Evolutionary conservation across 139 green algal species (phyloP).

Genomic region (Asterochloris sp.): DNA sequence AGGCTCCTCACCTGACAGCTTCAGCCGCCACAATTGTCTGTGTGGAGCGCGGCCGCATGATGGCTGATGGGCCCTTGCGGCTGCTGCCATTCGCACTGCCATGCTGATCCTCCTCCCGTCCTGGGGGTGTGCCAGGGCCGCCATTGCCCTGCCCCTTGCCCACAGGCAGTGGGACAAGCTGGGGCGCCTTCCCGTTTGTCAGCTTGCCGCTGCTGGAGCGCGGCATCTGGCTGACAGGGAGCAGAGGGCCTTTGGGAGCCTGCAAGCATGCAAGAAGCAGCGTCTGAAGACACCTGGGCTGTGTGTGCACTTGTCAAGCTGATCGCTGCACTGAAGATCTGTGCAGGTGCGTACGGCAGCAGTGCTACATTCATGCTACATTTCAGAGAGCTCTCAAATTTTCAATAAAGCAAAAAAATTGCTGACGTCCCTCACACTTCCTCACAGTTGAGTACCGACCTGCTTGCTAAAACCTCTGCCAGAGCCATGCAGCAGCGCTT

Average conservation of each 20-base stretch:
- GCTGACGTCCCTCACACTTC: neutral
- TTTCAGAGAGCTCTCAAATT: neutral
- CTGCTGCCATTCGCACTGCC: conserved; percentile 9
- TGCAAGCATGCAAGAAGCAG: neutral
- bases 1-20: neutral
- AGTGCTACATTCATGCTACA: neutral
- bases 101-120: neutral
- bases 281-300: neutral
- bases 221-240: conserved; percentile 1
- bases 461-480: neutral
- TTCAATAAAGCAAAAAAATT: neutral
- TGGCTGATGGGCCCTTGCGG: conserved; percentile 9
- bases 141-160: neutral
- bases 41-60: conserved; percentile 10
- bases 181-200: conserved; percentile 8
- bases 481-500: neutral
- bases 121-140: conserved; percentile 2
- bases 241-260: conserved; percentile 2
- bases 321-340: neutral
- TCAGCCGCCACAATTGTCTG: conserved; percentile 7
- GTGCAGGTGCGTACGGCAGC: neutral
- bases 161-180: too few relatives aligned
- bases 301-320: neutral
- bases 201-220: conserved; percentile 14
- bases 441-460: too few relatives aligned